phyloP scores from a whole-genome alignment of 768 basidiomycete genomes.

The Xerocomus potaroensis region DNA sequence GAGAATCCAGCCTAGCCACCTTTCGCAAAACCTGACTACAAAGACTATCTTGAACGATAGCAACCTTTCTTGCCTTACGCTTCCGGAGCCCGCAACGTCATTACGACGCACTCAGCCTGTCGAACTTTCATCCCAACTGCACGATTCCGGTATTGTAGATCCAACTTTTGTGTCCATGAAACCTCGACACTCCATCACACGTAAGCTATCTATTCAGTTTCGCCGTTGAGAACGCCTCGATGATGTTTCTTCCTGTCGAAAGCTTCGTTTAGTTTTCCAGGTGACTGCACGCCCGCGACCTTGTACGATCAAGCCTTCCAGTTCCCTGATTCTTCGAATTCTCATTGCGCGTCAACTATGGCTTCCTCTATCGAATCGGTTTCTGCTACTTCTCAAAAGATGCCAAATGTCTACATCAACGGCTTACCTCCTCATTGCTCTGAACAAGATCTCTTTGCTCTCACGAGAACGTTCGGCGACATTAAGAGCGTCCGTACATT shows the following conservation, averaged over 20 bases:
- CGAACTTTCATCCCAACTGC: slow-evolving; percentile 9
- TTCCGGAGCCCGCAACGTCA: slow-evolving; percentile 8
- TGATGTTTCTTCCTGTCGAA: slow-evolving; percentile 4
- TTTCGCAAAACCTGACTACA: slow-evolving; percentile 11
- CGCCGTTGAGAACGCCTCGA: neutral
- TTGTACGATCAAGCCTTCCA: slow-evolving; percentile 9
- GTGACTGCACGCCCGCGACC: slow-evolving; percentile 9
- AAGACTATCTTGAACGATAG: slow-evolving; percentile 11
- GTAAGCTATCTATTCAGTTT: slow-evolving; percentile 12
- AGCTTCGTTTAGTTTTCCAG: slow-evolving; percentile 28
- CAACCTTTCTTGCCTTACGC: slow-evolving; percentile 20
- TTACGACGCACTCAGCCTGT: slow-evolving; percentile 5
- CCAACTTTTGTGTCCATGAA: slow-evolving; percentile 3
- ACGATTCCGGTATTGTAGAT: slow-evolving; percentile 14
- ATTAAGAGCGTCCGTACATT: slow-evolving; percentile 80
- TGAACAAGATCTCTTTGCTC: slow-evolving; percentile 71
- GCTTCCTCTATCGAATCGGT: slow-evolving; percentile 13
- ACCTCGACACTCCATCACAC: slow-evolving; percentile 21
- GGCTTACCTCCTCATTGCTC: slow-evolving; percentile 80
- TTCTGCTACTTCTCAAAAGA: slow-evolving; percentile 24
- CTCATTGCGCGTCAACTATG: slow-evolving; percentile 9
- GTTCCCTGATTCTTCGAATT: slow-evolving; percentile 12
- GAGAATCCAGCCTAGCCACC: slow-evolving; percentile 18
- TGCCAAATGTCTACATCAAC: slow-evolving; percentile 87
- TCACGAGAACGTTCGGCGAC: slow-evolving; percentile 67